Percentiles rank a stretch among this genome's conserved stretches.
Evolutionary conservation across 73 alveolate genomes (phyloP).

Genomic region (Urostyla sp.): DNA sequence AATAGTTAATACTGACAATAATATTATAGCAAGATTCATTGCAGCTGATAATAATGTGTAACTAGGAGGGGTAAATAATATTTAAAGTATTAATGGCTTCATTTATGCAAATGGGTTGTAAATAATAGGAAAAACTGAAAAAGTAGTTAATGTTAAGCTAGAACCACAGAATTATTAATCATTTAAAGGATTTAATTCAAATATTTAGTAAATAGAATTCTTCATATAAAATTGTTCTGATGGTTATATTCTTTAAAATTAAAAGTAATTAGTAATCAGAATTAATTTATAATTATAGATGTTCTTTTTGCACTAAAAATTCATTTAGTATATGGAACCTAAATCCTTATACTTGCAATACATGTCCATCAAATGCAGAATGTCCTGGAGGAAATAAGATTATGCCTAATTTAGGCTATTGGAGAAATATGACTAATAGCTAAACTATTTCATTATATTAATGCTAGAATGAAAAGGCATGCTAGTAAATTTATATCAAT

Average conservation of each 20-base stretch:
- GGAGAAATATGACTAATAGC: slow-evolving; percentile 1
- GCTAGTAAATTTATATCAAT: slow-evolving; percentile 8
- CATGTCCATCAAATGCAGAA: slow-evolving; percentile 8
- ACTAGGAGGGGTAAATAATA: no score
- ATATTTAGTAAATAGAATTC: no score
- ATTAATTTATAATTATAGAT: not conserved
- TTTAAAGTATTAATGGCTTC: not conserved
- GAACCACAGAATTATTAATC: no score
- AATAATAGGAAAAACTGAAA: not conserved
- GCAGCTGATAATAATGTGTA: not conserved
- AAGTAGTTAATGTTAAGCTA: no score
- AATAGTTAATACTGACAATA: not conserved
- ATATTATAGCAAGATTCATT: not conserved
- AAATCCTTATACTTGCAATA: not conserved
- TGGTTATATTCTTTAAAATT: no score
- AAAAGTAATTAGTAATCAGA: no score
- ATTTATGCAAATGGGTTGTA: slow-evolving; percentile 7
- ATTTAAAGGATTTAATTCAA: no score
- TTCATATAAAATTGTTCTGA: no score
- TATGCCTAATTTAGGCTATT: not conserved
- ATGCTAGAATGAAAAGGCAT: not conserved
- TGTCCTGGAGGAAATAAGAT: not conserved
- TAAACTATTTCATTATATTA: not conserved
- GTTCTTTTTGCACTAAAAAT: not conserved
- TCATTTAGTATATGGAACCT: not conserved